A percentile compares a stretch with the other conserved stretches of the same genome.
These are phyloP conservation scores for Gypsophila paniculata DNA, from an alignment of 179 eudicot genomes.

Conservation along the genomic window DNA sequence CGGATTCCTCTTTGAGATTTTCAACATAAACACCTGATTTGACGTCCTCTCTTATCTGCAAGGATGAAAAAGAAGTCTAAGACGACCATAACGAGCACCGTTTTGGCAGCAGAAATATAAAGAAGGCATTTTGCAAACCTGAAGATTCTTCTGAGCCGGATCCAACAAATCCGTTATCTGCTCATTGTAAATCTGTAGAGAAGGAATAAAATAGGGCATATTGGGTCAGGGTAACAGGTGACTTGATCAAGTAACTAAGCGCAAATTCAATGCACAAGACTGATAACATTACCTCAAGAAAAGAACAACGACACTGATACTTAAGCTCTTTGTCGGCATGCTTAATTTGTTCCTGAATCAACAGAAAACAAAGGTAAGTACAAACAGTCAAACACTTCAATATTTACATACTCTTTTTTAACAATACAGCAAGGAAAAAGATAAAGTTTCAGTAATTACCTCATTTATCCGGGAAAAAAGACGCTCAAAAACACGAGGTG, in stretches of 20 bases:
- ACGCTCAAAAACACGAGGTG: constrained; percentile 79
- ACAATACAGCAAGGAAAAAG: neutral
- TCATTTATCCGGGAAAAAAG: constrained; percentile 77
- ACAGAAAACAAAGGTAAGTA: constrained; percentile 16
- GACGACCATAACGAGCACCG: constrained; percentile 10
- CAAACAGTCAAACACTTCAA: constrained; percentile 7
- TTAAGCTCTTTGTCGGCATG: constrained; percentile 72
- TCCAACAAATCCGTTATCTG: constrained; percentile 90
- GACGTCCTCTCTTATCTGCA: constrained; percentile 89
- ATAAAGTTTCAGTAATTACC: constrained; percentile 32
- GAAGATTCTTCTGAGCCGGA: constrained; percentile 82
- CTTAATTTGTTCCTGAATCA: constrained; percentile 68
- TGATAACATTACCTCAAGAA: constrained; percentile 67
- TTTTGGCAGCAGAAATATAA: neutral
- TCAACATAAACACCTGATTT: constrained; percentile 93
- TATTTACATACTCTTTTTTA: neutral
- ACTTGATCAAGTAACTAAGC: neutral
- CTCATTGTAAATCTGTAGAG: constrained; percentile 76
- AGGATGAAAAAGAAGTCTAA: constrained; percentile 18
- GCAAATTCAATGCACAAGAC: neutral
- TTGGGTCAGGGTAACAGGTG: neutral
- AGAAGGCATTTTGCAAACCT: constrained; percentile 38
- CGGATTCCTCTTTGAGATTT: constrained; percentile 77
- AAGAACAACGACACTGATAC: constrained; percentile 91
- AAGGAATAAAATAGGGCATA: neutral